Percentiles rank a stretch among this genome's conserved stretches.
phyloP scores from a whole-genome alignment of 345 rosid genomes.

The Lepidium aucheri region DNA sequence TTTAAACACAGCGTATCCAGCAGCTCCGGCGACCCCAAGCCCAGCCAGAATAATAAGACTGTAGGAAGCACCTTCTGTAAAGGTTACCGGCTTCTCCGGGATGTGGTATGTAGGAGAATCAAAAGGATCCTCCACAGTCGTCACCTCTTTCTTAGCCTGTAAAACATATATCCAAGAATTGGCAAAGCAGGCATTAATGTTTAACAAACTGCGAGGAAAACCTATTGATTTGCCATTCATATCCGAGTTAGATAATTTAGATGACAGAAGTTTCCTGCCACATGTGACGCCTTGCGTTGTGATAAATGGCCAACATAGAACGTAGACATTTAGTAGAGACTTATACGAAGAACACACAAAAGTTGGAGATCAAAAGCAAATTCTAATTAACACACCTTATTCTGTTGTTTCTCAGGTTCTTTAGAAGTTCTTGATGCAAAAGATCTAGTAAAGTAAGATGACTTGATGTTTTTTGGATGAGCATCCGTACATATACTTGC shows the following conservation, averaged over 20 bases:
- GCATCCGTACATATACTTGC: constrained; percentile 20
- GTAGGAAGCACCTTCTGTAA: constrained; percentile 93
- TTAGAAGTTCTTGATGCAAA: constrained; percentile 65
- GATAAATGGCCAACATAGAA: constrained; percentile 1
- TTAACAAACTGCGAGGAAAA: neutral
- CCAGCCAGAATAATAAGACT: constrained; percentile 81
- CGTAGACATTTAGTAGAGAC: neutral
- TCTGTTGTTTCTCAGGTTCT: constrained; percentile 29
- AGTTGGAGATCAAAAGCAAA: neutral
- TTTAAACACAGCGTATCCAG: constrained; percentile 81
- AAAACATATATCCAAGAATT: neutral
- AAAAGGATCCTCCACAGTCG: constrained; percentile 95
- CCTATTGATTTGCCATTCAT: neutral
- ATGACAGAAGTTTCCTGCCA: neutral
- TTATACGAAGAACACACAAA: neutral
- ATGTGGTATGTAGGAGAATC: constrained; percentile 90
- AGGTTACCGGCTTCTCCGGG: constrained; percentile 91
- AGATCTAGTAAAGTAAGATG: constrained; percentile 41
- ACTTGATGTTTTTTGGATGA: constrained; percentile 4
- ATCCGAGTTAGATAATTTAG: neutral
- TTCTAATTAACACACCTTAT: constrained; percentile 43
- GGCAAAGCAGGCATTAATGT: neutral
- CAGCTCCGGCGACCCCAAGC: constrained; percentile 87
- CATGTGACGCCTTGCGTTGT: neutral
- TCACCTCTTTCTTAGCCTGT: constrained; percentile 72